These are phyloP conservation scores for Phytophthora tentaculata DNA, from an alignment of 352 stramenopile genomes.

Conservation along the genomic window DNA sequence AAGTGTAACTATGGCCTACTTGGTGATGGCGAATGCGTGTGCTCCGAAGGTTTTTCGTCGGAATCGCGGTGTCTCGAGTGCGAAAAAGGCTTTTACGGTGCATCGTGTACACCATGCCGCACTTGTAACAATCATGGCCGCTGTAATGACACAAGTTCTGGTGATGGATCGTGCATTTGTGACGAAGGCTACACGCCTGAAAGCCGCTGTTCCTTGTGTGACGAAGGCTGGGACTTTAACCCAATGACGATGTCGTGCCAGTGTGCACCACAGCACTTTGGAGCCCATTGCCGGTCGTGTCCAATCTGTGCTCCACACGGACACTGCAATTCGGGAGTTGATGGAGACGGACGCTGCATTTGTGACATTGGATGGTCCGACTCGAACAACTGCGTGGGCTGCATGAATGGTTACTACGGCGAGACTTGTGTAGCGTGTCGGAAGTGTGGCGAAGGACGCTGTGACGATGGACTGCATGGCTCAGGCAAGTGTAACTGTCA, in stretches of 20 bases:
- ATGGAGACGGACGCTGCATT: constrained; percentile 85
- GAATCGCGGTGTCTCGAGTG: constrained; percentile 83
- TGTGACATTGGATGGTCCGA: constrained; percentile 87
- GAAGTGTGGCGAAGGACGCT: constrained; percentile 80
- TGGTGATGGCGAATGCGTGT: constrained; percentile 84
- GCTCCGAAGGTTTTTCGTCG: constrained; percentile 75
- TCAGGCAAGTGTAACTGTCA: constrained; percentile 86
- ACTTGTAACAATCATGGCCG: constrained; percentile 84
- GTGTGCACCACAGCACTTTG: constrained; percentile 85
- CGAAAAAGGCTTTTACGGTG: constrained; percentile 70
- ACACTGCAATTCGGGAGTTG: constrained; percentile 82
- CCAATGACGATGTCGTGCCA: constrained; percentile 88
- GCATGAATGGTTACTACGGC: constrained; percentile 84
- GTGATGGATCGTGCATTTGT: constrained; percentile 83
- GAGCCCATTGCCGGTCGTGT: constrained; percentile 76
- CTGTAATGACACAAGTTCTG: constrained; percentile 73
- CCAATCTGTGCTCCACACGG: constrained; percentile 86
- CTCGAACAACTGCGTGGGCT: constrained; percentile 90
- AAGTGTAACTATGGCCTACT: constrained; percentile 81
- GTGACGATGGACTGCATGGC: constrained; percentile 79
- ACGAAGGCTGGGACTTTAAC: constrained; percentile 90
- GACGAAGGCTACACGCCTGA: constrained; percentile 84
- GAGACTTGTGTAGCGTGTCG: constrained; percentile 74
- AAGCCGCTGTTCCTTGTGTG: constrained; percentile 78
- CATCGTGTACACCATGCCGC: constrained; percentile 79